Base-by-base conservation (phyloP, 352 stramenopile species). In the Phytophthora macrochlamydospora region DNA sequence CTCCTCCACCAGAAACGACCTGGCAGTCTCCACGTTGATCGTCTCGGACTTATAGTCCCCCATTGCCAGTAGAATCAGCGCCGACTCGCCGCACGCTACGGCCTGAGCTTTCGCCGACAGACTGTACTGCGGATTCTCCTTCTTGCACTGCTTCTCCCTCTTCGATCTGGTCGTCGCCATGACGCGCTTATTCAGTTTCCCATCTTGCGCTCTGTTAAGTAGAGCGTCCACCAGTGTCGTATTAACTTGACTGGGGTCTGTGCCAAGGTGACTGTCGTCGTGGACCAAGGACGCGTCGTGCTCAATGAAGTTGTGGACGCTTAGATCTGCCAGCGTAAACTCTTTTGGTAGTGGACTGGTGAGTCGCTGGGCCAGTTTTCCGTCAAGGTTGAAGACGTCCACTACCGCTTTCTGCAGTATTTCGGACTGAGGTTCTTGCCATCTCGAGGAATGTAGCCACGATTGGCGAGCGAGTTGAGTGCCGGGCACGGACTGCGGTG, bases 391-490 rank as follows among this genome's bases (percentile, higher is more conserved):
- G 67, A 78, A 89, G 29, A 90, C 79, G 1, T 82, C 46, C 12
- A 81, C 66, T 31, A 90, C 43, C 13, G 68, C 74, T 2, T 75
- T 4, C 29, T 69, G 71, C 7, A 92, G 59, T 12, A 86, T 40
- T 14, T 71, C 1, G 72, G 71, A 2, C 66, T 88, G 6, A 92
- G 13, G 3, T 70, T 48, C 59, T 89, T 92, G 57, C 81, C 81
- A 29, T 90, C 71, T 32, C 86, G 80, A 1, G 82, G 72, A 2
- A 93, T n/a, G 55, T 79, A 83, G 0, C 82, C 82, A 48, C 92
- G 83, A 54, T 93, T 94, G 2, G 85, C 83, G 9, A 94, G 65
- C 40, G 80, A 71, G 60, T 94, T 94, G 35, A 94, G 67, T 29
- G 67, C 73, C 35, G 83, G 83, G 52, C 86, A 94, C 30, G 86